Evolutionary conservation across 768 basidiomycete species (phyloP).

Genomic region (Coprinopsis marcescibilis): DNA sequence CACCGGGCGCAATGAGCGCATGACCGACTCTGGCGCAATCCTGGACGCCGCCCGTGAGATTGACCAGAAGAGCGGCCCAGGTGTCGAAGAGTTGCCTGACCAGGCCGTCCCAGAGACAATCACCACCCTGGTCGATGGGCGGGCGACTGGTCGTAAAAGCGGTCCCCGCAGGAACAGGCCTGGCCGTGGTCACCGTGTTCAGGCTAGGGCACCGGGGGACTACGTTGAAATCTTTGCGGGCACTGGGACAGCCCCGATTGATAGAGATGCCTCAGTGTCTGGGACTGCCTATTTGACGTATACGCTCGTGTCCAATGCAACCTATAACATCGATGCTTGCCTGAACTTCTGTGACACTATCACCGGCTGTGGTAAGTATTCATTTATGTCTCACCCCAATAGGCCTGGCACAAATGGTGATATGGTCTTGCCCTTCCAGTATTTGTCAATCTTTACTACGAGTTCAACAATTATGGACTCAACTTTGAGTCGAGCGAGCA

Average conservation of each 20-base stretch:
- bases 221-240: constrained; percentile 36
- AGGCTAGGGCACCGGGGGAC: constrained; percentile 19
- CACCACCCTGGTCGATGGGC: constrained; percentile 41
- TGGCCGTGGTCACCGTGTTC: constrained; percentile 4
- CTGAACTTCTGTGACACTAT: constrained; percentile 27
- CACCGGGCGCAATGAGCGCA: no score
- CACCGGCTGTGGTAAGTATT: neutral
- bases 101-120: constrained; percentile 30
- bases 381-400: constrained; percentile 18
- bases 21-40: no score
- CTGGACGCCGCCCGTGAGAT: no score
- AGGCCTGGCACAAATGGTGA: constrained; percentile 38
- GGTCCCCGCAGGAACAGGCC: neutral
- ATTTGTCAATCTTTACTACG: constrained; percentile 46
- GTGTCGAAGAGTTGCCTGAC: constrained; percentile 24
- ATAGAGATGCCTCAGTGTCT: constrained; percentile 39
- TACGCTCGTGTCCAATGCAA: constrained; percentile 37
- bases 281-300: constrained; percentile 45
- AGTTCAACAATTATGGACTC: constrained; percentile 37
- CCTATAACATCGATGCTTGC: constrained; percentile 40
- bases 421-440: constrained; percentile 21
- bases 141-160: constrained; percentile 20
- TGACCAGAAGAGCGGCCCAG: constrained; percentile 34
- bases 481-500: constrained; percentile 31
- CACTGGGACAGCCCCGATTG: constrained; percentile 27